phyloP scores from a whole-genome alignment of 805 yeast genomes.

The Maudiozyma saulgeensis region DNA sequence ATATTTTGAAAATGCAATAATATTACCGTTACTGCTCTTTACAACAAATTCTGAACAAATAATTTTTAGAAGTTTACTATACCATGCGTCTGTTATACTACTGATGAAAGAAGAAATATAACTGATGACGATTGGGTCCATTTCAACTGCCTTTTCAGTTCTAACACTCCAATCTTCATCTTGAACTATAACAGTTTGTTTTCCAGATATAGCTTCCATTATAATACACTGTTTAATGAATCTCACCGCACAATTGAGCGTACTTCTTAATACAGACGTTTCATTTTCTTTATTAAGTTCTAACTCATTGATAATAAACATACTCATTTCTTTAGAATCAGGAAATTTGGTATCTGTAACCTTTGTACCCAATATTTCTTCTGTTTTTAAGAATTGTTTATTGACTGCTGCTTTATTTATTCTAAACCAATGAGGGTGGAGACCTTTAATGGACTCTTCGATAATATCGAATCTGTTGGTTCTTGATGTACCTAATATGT shows the following conservation, averaged over 20 bases:
- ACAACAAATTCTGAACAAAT: conserved; percentile 31
- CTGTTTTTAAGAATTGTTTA: conserved; percentile 22
- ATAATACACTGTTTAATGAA: conserved; percentile 53
- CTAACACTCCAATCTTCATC: conserved; percentile 72
- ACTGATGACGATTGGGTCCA: conserved; percentile 45
- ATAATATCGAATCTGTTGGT: conserved; percentile 59
- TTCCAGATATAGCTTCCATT: conserved; percentile 50
- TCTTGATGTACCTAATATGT: conserved; percentile 52
- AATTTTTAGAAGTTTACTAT: conserved; percentile 24
- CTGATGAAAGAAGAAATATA: conserved; percentile 16
- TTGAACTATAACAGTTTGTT: conserved; percentile 45
- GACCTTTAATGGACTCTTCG: conserved; percentile 72
- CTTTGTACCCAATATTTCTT: conserved; percentile 36
- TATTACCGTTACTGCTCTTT: conserved; percentile 10
- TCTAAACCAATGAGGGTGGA: conserved; percentile 76
- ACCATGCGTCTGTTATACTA: conserved; percentile 11
- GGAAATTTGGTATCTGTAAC: conserved; percentile 42
- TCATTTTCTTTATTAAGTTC: conserved; percentile 15
- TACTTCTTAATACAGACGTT: conserved; percentile 23
- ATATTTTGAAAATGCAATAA: conserved; percentile 10
- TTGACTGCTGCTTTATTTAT: conserved; percentile 40
- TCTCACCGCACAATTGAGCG: conserved; percentile 36
- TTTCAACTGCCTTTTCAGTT: conserved; percentile 56
- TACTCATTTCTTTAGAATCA: conserved; percentile 34
- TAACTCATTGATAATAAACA: conserved; percentile 23